phyloP scores from a whole-genome alignment of 805 yeast genomes.

The Zygotorulaspora danielsina region DNA sequence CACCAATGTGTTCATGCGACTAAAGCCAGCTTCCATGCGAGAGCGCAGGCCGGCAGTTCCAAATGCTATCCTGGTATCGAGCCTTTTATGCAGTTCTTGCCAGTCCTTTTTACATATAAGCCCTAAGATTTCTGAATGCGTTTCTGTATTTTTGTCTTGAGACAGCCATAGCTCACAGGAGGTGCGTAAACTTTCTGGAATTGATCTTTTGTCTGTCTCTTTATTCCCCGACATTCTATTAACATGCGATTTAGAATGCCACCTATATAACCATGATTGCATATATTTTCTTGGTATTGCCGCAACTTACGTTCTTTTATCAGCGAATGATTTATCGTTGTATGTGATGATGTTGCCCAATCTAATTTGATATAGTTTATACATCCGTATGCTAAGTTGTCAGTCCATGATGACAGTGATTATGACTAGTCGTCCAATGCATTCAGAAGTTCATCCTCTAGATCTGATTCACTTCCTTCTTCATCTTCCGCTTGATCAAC shows the following conservation, averaged over 20 bases:
- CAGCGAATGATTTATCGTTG: neutral
- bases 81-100: slow-evolving; percentile 46
- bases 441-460: slow-evolving; percentile 32
- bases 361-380: too few relatives aligned
- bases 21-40: slow-evolving; percentile 85
- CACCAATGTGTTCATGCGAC: slow-evolving; percentile 83
- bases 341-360: too few relatives aligned
- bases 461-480: slow-evolving; percentile 28
- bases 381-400: too few relatives aligned
- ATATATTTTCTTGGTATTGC: neutral
- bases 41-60: slow-evolving; percentile 94
- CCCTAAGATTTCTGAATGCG: slow-evolving; percentile 52
- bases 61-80: slow-evolving; percentile 63
- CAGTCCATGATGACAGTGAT: too few relatives aligned
- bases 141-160: slow-evolving; percentile 38
- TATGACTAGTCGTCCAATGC: slow-evolving; percentile 22
- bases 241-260: neutral
- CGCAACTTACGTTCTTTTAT: too few relatives aligned
- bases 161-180: slow-evolving; percentile 22
- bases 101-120: slow-evolving; percentile 40
- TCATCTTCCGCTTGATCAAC: slow-evolving; percentile 10
- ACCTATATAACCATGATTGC: neutral
- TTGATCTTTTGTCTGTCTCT: neutral
- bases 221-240: neutral
- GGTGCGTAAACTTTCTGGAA: slow-evolving; percentile 19